Evolutionary conservation across 805 yeast genomes (phyloP).

Genomic region (Maudiozyma serrabonitensis): DNA sequence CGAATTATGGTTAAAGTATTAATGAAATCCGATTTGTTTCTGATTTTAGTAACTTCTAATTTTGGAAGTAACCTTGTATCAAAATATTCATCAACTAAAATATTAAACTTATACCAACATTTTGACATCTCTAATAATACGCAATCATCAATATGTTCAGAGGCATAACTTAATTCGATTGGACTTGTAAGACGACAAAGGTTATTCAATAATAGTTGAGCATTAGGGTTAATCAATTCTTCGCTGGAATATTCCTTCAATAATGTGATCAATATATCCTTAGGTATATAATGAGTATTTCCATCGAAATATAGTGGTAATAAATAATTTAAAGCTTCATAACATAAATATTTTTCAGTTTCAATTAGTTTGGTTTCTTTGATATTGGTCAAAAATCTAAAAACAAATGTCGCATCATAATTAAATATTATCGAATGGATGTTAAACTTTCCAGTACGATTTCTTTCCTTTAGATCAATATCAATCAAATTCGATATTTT

Average conservation of each 20-base stretch:
- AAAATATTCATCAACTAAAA: slow-evolving; percentile 1
- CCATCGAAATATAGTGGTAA: slow-evolving; percentile 6
- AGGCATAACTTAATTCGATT: not conserved
- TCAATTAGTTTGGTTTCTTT: not conserved
- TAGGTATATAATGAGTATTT: not conserved
- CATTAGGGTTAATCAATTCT: not conserved
- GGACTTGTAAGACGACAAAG: not conserved
- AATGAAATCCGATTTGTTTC: not conserved
- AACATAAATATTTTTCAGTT: slow-evolving; percentile 1
- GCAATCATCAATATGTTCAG: not conserved
- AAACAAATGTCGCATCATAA: not conserved
- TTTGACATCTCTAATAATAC: slow-evolving; percentile 5
- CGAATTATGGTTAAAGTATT: slow-evolving; percentile 1
- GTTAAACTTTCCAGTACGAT: not conserved
- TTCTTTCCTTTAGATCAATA: slow-evolving; percentile 6
- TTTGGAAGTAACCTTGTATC: not conserved
- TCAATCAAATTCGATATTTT: not conserved
- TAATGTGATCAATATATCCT: slow-evolving; percentile 2
- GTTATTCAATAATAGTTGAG: not conserved
- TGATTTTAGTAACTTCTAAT: not conserved
- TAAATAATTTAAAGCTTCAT: slow-evolving; percentile 5
- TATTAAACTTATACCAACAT: slow-evolving; percentile 13
- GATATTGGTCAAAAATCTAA: not conserved
- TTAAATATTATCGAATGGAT: not conserved
- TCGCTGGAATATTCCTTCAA: slow-evolving; percentile 3